Conservation (phyloP, 2,329 filamentous ascomycete species). For the Colletotrichum higginsianum region DNA sequence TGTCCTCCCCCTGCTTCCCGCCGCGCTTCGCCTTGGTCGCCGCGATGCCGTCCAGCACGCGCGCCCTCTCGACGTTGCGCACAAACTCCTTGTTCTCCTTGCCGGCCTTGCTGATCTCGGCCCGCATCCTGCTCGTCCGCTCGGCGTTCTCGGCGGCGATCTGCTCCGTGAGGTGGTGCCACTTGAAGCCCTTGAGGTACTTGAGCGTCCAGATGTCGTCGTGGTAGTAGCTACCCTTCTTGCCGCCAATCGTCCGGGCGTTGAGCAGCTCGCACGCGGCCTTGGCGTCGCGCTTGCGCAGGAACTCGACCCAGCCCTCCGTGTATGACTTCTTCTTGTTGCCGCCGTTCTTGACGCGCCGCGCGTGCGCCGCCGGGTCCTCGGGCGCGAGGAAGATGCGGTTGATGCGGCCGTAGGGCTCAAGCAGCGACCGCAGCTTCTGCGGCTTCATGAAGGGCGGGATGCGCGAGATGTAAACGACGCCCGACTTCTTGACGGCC, state of each 20-base stretch:
- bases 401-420: slow-evolving; percentile 82
- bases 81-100: slow-evolving; percentile 88
- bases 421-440: slow-evolving; percentile 82
- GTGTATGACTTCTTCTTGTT: slow-evolving; percentile 88
- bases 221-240: slow-evolving; percentile 86
- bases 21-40: slow-evolving; percentile 65
- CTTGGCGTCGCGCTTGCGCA: slow-evolving; percentile 82
- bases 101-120: slow-evolving; percentile 82
- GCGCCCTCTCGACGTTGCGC: slow-evolving; percentile 82
- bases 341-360: slow-evolving; percentile 79
- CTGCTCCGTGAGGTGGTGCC: slow-evolving; percentile 81
- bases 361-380: slow-evolving; percentile 75
- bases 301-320: slow-evolving; percentile 90
- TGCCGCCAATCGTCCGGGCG: slow-evolving; percentile 83
- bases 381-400: slow-evolving; percentile 86
- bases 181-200: slow-evolving; percentile 89
- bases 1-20: slow-evolving; percentile 55
- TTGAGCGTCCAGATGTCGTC: slow-evolving; percentile 90
- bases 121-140: slow-evolving; percentile 80
- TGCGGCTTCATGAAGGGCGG: slow-evolving; percentile 91
- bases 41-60: slow-evolving; percentile 84
- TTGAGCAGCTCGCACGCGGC: slow-evolving; percentile 83
- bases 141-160: slow-evolving; percentile 88
- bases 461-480: slow-evolving; percentile 86
- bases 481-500: slow-evolving; percentile 80